Conservation (phyloP, 495 filamentous ascomycete species). For the Viridothelium virens region DNA sequence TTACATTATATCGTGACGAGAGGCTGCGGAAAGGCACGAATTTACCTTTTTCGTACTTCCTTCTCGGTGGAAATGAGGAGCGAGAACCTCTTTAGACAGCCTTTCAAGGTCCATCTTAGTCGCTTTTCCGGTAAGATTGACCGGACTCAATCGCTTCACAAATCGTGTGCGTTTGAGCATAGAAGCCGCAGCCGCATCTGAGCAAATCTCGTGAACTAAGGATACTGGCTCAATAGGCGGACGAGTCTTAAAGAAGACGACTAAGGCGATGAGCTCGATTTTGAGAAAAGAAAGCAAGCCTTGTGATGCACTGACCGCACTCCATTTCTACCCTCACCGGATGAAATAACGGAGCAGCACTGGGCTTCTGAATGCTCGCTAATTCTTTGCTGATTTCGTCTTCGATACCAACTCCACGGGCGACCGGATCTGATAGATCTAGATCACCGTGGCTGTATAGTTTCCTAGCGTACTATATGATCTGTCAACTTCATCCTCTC, state of each 20-base stretch:
- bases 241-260: conserved; percentile 58
- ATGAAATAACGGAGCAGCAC: conserved; percentile 46
- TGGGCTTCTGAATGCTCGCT: conserved; percentile 50
- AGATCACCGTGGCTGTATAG: conserved; percentile 45
- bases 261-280: conserved; percentile 26
- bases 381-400: conserved; percentile 73
- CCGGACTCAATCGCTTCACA: conserved; percentile 77
- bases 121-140: conserved; percentile 67
- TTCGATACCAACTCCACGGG: conserved; percentile 61
- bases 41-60: conserved; percentile 15
- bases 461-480: conserved; percentile 47
- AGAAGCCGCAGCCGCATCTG: conserved; percentile 46
- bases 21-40: neutral
- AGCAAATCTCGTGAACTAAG: conserved; percentile 68
- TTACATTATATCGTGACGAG: neutral
- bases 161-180: conserved; percentile 59
- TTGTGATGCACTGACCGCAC: conserved; percentile 50
- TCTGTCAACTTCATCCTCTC: conserved; percentile 4
- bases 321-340: conserved; percentile 64
- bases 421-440: conserved; percentile 27
- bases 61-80: conserved; percentile 56
- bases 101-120: conserved; percentile 66
- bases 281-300: neutral
- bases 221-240: conserved; percentile 71
- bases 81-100: conserved; percentile 62